Evolutionary conservation across 768 basidiomycete species (phyloP).

Genomic region (Tricholoma hemisulphureum): DNA sequence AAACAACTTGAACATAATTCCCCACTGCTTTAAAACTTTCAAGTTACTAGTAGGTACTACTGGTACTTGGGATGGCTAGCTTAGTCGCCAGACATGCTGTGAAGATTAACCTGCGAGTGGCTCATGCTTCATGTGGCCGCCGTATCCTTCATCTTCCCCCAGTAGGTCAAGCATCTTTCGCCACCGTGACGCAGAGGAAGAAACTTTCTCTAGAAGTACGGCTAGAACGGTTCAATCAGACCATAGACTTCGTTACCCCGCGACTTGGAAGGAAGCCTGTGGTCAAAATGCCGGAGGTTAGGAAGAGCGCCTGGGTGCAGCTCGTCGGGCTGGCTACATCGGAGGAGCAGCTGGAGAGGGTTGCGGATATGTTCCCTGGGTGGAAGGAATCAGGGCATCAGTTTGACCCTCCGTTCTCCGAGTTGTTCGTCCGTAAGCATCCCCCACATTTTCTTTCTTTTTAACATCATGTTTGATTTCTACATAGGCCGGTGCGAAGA

Average conservation of each 20-base stretch:
- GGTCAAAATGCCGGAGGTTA: conserved; percentile 34
- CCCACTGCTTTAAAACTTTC: too few relatives aligned
- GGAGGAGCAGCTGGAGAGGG: conserved; percentile 46
- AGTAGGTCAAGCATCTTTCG: conserved; percentile 21
- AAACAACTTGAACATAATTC: too few relatives aligned
- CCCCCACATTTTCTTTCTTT: neutral
- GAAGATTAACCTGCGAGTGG: neutral
- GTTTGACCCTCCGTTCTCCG: conserved; percentile 40
- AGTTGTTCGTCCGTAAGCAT: conserved; percentile 55
- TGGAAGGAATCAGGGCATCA: conserved; percentile 46
- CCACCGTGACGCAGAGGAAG: conserved; percentile 9
- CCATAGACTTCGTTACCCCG: conserved; percentile 35
- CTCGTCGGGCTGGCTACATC: conserved; percentile 51
- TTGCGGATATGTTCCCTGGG: conserved; percentile 46
- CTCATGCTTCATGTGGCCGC: neutral
- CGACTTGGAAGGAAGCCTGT: conserved; percentile 40
- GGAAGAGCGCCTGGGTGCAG: conserved; percentile 48
- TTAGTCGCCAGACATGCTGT: neutral
- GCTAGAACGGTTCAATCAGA: conserved; percentile 31
- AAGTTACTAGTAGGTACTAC: neutral
- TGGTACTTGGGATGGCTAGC: neutral
- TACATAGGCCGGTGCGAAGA: conserved; percentile 59
- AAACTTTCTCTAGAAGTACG: conserved; percentile 33
- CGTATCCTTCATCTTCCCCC: conserved; percentile 19
- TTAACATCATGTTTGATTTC: neutral